Evolutionary conservation across 805 yeast genomes (phyloP).

Genomic region (Ogataea pini): DNA sequence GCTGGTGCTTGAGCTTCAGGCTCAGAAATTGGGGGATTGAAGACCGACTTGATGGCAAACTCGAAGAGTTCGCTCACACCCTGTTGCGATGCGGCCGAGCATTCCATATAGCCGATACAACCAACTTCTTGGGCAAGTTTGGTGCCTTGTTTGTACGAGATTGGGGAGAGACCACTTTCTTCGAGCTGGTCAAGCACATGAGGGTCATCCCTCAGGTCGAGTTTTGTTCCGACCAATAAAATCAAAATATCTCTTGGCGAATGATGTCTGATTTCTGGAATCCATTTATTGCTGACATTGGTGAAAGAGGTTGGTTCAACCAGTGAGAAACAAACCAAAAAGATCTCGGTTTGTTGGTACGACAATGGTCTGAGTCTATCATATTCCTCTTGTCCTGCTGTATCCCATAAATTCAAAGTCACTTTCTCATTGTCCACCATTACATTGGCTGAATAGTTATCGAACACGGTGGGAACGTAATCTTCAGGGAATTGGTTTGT

Average conservation of each 20-base stretch:
- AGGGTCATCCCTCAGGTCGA: conserved; percentile 81
- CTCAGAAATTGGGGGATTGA: conserved; percentile 46
- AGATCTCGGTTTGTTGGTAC: conserved; percentile 90
- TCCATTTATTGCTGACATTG: conserved; percentile 80
- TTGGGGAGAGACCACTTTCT: conserved; percentile 62
- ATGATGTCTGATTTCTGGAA: conserved; percentile 85
- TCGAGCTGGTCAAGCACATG: conserved; percentile 69
- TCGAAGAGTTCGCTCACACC: conserved; percentile 88
- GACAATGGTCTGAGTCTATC: conserved; percentile 87
- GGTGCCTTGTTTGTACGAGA: conserved; percentile 60
- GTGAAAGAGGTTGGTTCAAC: conserved; percentile 78
- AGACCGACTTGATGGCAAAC: conserved; percentile 71
- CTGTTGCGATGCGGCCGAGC: conserved; percentile 86
- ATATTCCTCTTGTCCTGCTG: conserved; percentile 93
- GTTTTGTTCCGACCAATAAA: conserved; percentile 83
- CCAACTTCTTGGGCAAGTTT: conserved; percentile 70
- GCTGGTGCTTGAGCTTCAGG: neutral
- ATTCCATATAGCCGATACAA: conserved; percentile 76
- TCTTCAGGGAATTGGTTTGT: conserved; percentile 92
- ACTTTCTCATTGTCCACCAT: conserved; percentile 80
- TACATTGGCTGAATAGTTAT: conserved; percentile 85
- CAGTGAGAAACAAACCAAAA: conserved; percentile 81
- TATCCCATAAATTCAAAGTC: conserved; percentile 90
- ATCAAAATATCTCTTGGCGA: conserved; percentile 70
- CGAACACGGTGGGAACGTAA: conserved; percentile 92